These are phyloP conservation scores for Colletotrichum sp. DNA, from an alignment of 2,329 filamentous ascomycete species.

Conservation along the genomic window DNA sequence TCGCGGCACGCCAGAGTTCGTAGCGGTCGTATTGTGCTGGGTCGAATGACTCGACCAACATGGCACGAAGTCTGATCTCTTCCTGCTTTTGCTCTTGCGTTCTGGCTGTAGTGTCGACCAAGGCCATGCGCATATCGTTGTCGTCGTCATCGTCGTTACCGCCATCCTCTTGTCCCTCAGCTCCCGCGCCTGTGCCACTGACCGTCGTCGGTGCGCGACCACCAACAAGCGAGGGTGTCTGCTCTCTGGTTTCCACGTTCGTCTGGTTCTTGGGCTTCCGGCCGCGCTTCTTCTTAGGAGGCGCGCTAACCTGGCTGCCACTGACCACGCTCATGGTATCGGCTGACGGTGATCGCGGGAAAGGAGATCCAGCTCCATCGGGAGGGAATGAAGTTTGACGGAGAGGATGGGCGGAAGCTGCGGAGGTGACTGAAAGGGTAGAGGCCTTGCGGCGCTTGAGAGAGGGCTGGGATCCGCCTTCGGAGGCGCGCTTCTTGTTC, in stretches of 20 bases:
- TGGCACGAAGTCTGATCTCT: conserved; percentile 60
- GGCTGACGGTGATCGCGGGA: conserved; percentile 69
- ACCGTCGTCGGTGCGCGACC: conserved; percentile 50
- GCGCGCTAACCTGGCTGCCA: conserved; percentile 61
- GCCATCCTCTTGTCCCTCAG: conserved; percentile 51
- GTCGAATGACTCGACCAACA: conserved; percentile 70
- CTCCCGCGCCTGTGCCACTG: conserved; percentile 43
- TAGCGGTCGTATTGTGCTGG: conserved; percentile 72
- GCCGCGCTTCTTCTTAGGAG: conserved; percentile 64
- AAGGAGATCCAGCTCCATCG: conserved; percentile 56
- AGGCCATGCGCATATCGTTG: conserved; percentile 50
- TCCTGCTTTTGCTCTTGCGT: conserved; percentile 73
- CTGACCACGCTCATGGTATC: conserved; percentile 66
- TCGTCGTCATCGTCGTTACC: conserved; percentile 65
- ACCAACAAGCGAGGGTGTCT: conserved; percentile 45
- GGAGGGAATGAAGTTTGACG: conserved; percentile 84
- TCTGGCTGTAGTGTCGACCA: conserved; percentile 63
- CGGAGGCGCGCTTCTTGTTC: conserved; percentile 68
- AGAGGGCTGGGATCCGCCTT: conserved; percentile 55
- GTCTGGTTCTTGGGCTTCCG: conserved; percentile 63
- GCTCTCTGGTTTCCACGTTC: conserved; percentile 50
- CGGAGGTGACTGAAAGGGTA: conserved; percentile 59
- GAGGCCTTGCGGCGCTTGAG: conserved; percentile 77
- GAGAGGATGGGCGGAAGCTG: conserved; percentile 67
- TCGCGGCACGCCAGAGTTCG: conserved; percentile 73